Evolutionary conservation across 2,329 filamentous ascomycete species (phyloP).

Genomic region (Monosporascus sp.): DNA sequence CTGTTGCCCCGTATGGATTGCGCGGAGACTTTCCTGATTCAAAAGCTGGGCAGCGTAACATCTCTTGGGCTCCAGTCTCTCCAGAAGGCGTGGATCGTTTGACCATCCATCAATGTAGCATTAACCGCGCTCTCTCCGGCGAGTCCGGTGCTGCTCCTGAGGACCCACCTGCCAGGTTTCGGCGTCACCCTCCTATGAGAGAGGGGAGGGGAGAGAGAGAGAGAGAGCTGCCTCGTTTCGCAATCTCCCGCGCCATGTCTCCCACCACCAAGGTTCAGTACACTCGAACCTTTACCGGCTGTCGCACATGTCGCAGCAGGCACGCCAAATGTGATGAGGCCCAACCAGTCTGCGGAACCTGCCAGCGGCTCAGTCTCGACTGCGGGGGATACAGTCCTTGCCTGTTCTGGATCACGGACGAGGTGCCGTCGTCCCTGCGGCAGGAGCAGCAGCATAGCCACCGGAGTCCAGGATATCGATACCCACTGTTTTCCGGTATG

Average conservation of each 20-base stretch:
- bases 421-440: neutral
- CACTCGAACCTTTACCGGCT: conserved; percentile 27
- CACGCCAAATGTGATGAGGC: conserved; percentile 41
- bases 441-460: conserved; percentile 1
- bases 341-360: conserved; percentile 33
- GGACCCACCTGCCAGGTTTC: neutral
- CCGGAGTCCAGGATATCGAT: conserved; percentile 28
- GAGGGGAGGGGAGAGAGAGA: neutral
- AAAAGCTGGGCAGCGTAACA: neutral
- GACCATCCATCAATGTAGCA: too few relatives aligned
- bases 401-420: conserved; percentile 25
- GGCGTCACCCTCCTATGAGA: neutral
- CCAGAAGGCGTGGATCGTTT: too few relatives aligned
- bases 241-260: neutral
- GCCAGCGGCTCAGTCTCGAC: conserved; percentile 25
- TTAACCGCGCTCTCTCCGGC: too few relatives aligned
- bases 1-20: neutral
- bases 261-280: neutral
- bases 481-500: conserved; percentile 34
- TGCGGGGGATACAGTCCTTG: conserved; percentile 36
- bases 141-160: too few relatives aligned
- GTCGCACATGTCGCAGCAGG: conserved; percentile 30
- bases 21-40: neutral
- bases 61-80: too few relatives aligned
- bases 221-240: neutral